Conservation (phyloP, 352 stramenopile species). For the Globisporangium canariense region DNA sequence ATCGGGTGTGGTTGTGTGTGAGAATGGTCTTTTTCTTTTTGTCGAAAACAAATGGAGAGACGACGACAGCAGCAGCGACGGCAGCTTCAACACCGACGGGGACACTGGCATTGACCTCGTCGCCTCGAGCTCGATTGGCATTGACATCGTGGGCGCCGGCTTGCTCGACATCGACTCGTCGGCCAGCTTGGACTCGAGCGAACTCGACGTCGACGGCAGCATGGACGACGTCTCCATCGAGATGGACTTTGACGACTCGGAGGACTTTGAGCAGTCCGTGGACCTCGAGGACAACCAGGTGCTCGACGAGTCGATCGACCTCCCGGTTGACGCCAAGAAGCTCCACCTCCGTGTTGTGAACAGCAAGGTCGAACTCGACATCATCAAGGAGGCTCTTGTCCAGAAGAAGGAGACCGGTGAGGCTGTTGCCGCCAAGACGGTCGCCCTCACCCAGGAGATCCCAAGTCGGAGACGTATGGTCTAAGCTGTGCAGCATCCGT, state of each 20-base stretch:
- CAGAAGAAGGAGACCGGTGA: slow-evolving; percentile 16
- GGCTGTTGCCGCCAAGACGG: slow-evolving; percentile 12
- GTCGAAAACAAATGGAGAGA: background rate
- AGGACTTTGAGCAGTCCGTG: slow-evolving; percentile 50
- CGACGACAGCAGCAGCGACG: slow-evolving; percentile 19
- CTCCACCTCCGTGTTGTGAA: slow-evolving; percentile 45
- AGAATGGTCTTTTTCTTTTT: background rate
- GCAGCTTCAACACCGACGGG: background rate
- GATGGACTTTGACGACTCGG: slow-evolving; percentile 40
- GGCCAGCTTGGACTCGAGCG: slow-evolving; percentile 23
- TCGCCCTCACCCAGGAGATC: slow-evolving; percentile 8
- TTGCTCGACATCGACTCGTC: slow-evolving; percentile 29
- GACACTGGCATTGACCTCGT: slow-evolving; percentile 28
- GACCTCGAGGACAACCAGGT: slow-evolving; percentile 35
- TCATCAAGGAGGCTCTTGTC: slow-evolving; percentile 33
- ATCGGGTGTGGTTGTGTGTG: background rate
- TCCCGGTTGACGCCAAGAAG: slow-evolving; percentile 38
- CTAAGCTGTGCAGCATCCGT: slow-evolving; percentile 25
- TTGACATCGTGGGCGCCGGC: slow-evolving; percentile 23
- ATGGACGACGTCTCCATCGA: slow-evolving; percentile 32
- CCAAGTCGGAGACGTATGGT: slow-evolving; percentile 37
- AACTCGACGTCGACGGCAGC: slow-evolving; percentile 32
- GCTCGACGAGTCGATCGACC: slow-evolving; percentile 46
- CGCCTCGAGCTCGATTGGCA: slow-evolving; percentile 18
- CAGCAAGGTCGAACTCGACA: slow-evolving; percentile 47